Conservation (phyloP, 202 grass and related monocot genomes). For the Digitaria exilis region DNA sequence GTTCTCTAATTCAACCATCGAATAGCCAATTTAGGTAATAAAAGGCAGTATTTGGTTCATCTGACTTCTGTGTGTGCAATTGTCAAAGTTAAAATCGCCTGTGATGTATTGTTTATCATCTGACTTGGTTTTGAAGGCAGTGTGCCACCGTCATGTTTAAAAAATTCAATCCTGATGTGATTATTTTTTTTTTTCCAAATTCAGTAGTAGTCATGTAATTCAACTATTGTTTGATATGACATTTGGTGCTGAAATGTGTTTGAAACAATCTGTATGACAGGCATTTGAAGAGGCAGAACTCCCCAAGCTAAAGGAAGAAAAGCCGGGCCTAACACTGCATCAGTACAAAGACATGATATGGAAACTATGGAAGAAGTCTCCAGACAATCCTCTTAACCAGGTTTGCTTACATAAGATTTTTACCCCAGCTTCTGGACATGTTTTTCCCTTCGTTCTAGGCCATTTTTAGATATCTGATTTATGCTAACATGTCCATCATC, state of each 20-base stretch:
- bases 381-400: constrained; percentile 96
- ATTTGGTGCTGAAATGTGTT: constrained; percentile 1
- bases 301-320: constrained; percentile 97
- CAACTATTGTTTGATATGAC: background rate
- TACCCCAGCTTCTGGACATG: background rate
- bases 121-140: background rate
- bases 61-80: background rate
- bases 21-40: background rate
- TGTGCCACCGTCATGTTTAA: background rate
- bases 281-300: constrained; percentile 98
- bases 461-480: background rate
- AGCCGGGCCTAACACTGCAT: constrained; percentile 85
- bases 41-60: background rate
- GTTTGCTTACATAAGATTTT: constrained; percentile 42
- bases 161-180: background rate
- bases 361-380: constrained; percentile 99
- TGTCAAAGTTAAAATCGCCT: background rate
- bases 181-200: background rate
- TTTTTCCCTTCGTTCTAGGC: background rate
- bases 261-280: constrained; percentile 33
- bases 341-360: constrained; percentile 99
- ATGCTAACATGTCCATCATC: background rate
- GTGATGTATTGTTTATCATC: background rate
- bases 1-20: background rate
- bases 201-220: constrained; percentile 3